A percentile compares a stretch with the other conserved stretches of the same genome.
Conservation (phyloP, 305 asterid species). For the Ilex paraguariensis region DNA sequence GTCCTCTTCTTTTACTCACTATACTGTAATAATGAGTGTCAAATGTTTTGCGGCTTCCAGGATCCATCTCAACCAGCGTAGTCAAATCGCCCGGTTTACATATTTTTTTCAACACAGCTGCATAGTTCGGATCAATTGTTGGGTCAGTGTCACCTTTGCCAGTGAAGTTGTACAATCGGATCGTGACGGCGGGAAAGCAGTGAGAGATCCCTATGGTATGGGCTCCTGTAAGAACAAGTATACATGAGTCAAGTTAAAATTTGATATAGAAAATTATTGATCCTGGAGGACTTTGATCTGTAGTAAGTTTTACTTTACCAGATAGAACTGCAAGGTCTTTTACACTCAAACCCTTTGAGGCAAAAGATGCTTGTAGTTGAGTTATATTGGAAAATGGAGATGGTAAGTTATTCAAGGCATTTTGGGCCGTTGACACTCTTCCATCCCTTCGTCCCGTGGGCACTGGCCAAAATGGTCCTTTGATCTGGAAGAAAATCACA, state of each 20-base stretch:
- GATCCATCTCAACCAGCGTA: conserved; percentile 43
- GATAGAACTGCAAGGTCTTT: no score
- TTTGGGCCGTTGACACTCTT: conserved; percentile 36
- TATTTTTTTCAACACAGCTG: no score
- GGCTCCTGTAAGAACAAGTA: conserved; percentile 24
- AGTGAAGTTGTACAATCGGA: conserved; percentile 44
- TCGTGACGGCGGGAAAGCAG: conserved; percentile 1
- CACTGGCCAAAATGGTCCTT: conserved; percentile 32
- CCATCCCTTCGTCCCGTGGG: conserved; percentile 74
- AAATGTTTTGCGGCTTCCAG: conserved; percentile 36
- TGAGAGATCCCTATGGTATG: conserved; percentile 52
- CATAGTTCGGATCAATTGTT: conserved; percentile 34
- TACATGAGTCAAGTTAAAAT: no score
- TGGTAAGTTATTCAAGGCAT: conserved; percentile 35
- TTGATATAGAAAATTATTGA: no score
- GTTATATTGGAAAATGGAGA: not conserved
- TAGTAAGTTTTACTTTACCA: no score
- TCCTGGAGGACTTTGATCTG: no score
- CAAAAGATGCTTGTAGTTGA: no score
- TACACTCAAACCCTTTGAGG: no score
- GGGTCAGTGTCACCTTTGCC: conserved; percentile 41
- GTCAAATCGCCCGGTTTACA: conserved; percentile 19
- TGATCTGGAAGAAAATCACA: no score
- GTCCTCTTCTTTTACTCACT: conserved; percentile 34
- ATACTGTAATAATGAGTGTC: conserved; percentile 31